Conservation (phyloP, 129 eudicot genomes). For the Solidago caesia region DNA sequence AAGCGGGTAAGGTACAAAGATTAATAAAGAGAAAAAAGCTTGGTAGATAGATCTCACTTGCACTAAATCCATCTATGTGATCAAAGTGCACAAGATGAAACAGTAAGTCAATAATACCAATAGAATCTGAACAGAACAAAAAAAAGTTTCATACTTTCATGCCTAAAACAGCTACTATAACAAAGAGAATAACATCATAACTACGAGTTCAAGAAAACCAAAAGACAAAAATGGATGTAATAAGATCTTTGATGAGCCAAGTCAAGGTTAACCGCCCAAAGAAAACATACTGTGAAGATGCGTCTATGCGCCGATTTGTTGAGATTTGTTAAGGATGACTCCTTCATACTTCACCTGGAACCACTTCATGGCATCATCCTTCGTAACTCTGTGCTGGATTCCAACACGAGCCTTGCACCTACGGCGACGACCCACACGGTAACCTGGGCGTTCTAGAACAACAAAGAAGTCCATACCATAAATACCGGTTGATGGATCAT, state of each 20-base stretch:
- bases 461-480: conserved; percentile 54
- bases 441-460: conserved; percentile 48
- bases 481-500: conserved; percentile 49
- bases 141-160: conserved; percentile 5
- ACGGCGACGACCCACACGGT: conserved; percentile 53
- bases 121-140: conserved; percentile 18
- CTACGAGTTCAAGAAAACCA: conserved; percentile 7
- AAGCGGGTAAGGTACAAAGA: too few relatives aligned
- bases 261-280: background rate
- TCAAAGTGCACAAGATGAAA: background rate
- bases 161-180: conserved; percentile 16
- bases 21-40: too few relatives aligned
- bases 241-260: conserved; percentile 7
- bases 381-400: conserved; percentile 48
- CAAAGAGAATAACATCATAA: conserved; percentile 18
- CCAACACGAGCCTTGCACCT: conserved; percentile 55
- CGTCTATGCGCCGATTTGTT: conserved; percentile 42
- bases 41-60: background rate
- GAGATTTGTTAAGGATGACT: conserved; percentile 52
- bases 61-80: background rate
- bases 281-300: background rate
- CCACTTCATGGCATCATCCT: conserved; percentile 49
- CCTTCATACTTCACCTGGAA: conserved; percentile 51
- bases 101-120: background rate
- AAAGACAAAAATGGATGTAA: conserved; percentile 22